Percentiles rank a stretch among this genome's conserved stretches.
phyloP scores from a whole-genome alignment of 306 rosid genomes.

The Dalbergia oliveri region DNA sequence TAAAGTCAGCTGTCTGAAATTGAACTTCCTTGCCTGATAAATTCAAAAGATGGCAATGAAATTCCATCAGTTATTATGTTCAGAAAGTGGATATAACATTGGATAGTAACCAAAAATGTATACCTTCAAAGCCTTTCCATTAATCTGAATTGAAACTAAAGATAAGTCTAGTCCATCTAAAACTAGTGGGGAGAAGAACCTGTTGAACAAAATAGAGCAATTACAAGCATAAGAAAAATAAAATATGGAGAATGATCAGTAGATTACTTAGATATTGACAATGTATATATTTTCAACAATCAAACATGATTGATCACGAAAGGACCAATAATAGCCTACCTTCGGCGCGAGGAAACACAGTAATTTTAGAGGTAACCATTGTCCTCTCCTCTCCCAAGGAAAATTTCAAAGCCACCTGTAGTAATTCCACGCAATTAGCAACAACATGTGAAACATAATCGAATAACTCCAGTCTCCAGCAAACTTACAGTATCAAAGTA shows the following conservation, averaged over 20 bases:
- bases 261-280: constrained; percentile 31
- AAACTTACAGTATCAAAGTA: constrained; percentile 79
- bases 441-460: constrained; percentile 35
- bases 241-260: constrained; percentile 14
- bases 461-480: constrained; percentile 17
- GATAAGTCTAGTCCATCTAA: constrained; percentile 78
- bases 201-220: constrained; percentile 50
- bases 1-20: constrained; percentile 19
- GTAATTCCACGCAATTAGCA: constrained; percentile 38
- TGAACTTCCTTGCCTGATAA: constrained; percentile 31
- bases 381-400: constrained; percentile 89
- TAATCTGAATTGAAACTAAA: constrained; percentile 72
- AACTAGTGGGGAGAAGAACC: constrained; percentile 76
- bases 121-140: constrained; percentile 81
- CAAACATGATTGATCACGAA: constrained; percentile 21
- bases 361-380: constrained; percentile 76
- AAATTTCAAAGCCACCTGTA: constrained; percentile 87
- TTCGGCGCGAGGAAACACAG: constrained; percentile 80
- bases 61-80: constrained; percentile 25
- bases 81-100: background rate
- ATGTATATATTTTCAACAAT: constrained; percentile 33
- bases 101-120: constrained; percentile 6
- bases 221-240: constrained; percentile 6
- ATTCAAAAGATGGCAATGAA: constrained; percentile 29
- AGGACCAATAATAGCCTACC: constrained; percentile 55